These are phyloP conservation scores for Ailanthus altissimus DNA, from an alignment of 345 rosid species.

Conservation along the genomic window DNA sequence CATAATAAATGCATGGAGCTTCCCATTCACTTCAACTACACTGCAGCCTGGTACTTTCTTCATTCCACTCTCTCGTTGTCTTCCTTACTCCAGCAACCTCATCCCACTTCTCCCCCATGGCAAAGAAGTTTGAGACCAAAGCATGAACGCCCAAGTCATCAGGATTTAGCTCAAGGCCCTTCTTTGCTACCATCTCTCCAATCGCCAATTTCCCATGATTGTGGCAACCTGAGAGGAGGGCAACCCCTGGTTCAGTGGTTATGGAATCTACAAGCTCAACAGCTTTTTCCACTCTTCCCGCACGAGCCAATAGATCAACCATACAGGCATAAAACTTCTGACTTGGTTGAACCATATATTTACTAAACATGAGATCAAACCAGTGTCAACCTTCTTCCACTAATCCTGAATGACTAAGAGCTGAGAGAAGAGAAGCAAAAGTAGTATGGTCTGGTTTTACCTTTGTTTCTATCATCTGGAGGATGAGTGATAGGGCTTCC, in stretches of 20 bases:
- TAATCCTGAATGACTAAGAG: constrained; percentile 68
- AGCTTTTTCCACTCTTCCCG: constrained; percentile 71
- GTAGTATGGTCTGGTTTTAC: constrained; percentile 65
- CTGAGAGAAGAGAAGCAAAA: constrained; percentile 70
- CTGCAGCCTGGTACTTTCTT: constrained; percentile 73
- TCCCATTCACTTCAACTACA: constrained; percentile 58
- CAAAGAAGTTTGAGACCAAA: constrained; percentile 70
- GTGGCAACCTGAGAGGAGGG: constrained; percentile 79
- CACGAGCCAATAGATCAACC: constrained; percentile 75
- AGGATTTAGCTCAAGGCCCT: constrained; percentile 55
- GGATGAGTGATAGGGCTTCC: constrained; percentile 60
- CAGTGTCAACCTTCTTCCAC: constrained; percentile 63
- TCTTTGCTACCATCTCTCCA: constrained; percentile 65
- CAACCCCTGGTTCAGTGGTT: constrained; percentile 56
- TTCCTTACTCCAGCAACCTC: constrained; percentile 59
- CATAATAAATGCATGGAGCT: constrained; percentile 55
- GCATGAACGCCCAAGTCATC: constrained; percentile 60
- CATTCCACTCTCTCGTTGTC: constrained; percentile 50
- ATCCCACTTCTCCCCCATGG: constrained; percentile 56
- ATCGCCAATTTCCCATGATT: constrained; percentile 47
- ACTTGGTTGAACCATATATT: constrained; percentile 49
- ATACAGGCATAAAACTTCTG: constrained; percentile 70
- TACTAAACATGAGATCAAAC: constrained; percentile 50
- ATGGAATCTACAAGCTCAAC: constrained; percentile 48
- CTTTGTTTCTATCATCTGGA: constrained; percentile 46